Evolutionary conservation across 2,329 filamentous ascomycete species (phyloP), one percentile per base, ranked within the genome.

Genomic region (Falciphora oryzae): DNA sequence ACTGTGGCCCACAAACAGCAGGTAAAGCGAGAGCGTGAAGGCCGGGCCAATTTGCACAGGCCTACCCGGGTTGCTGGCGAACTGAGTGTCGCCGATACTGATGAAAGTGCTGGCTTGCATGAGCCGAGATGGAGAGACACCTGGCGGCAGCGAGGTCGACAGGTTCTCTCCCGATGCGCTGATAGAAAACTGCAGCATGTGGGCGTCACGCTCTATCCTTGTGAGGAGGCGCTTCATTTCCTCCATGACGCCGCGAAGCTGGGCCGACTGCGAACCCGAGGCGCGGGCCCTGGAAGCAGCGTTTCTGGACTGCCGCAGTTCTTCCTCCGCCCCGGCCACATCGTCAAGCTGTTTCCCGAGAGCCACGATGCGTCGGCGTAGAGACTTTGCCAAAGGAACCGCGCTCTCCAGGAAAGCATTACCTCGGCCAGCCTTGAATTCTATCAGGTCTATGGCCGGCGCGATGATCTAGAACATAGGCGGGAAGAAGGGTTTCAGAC

Each of bases 21-120:
- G 97, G 75, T 98, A 99, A 69, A 98, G 79, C 0, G 93, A 96
- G 10, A 98, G 76, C 0, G 86, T 89, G 71, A 97, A 98, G 0
- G 88, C 86, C 0, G 94, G 93, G 0, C 95, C 95, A 66, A 98
- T 90, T 72, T 97, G 93, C 59, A 92, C 87, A 0, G 89, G 83
- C 13, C 80, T 77, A 0, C 79, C 82, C 7, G 88, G 84, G 57
- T 85, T 81, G 67, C 87, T 82, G 2, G 86, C 85, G 75, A 95
- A 97, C 68, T 93, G 89, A 0, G 88, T 89, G 74, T 99, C 95
- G 3, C 92, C 93, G 59, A 93, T 85, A 32, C 89, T 96, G 61
- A 98, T 81, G 68, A 97, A 90, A 5, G 93, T 95, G 73, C 94
- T 98, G 25, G 95, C 93, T 76, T 99, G 95, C 53, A 98, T 79